phyloP scores from a whole-genome alignment of 176 grass and related monocot species.

The Rhynchospora tenuis region DNA sequence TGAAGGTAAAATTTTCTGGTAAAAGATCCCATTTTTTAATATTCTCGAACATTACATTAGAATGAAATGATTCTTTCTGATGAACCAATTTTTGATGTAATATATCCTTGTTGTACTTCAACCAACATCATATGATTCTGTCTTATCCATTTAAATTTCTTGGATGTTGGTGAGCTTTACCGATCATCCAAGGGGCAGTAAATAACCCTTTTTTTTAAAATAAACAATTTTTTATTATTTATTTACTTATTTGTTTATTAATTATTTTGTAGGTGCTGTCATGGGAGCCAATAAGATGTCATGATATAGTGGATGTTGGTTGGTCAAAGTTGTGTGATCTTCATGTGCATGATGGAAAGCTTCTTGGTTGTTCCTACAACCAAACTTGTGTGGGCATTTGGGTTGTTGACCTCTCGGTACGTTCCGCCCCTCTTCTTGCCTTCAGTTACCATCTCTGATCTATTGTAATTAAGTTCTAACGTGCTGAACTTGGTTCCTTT shows the following conservation, averaged over 20 bases:
- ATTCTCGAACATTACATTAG: neutral
- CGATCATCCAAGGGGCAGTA: neutral
- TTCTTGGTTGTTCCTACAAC: conserved; percentile 93
- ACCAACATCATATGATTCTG: neutral
- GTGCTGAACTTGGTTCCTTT: conserved; percentile 7
- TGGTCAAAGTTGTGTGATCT: conserved; percentile 88
- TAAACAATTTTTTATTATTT: neutral
- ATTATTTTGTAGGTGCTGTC: conserved; percentile 65
- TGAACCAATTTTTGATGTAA: neutral
- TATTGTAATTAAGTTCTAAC: conserved; percentile 23
- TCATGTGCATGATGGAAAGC: conserved; percentile 78
- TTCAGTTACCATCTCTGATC: conserved; percentile 20
- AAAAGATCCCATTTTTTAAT: neutral
- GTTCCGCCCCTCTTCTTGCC: neutral
- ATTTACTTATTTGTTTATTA: conserved; percentile 14
- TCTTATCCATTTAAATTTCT: neutral
- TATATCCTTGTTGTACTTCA: neutral
- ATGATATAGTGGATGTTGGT: conserved; percentile 69
- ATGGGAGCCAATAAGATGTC: conserved; percentile 83
- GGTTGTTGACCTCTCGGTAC: conserved; percentile 77
- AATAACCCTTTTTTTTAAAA: neutral
- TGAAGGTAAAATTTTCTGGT: conserved; percentile 53
- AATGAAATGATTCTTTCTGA: neutral
- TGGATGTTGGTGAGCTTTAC: neutral
- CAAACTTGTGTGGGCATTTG: conserved; percentile 89